Evolutionary conservation across 1,139 yeast genomes (phyloP), one percentile per base, ranked within the genome.

Genomic region (Suhomyces kunorum): DNA sequence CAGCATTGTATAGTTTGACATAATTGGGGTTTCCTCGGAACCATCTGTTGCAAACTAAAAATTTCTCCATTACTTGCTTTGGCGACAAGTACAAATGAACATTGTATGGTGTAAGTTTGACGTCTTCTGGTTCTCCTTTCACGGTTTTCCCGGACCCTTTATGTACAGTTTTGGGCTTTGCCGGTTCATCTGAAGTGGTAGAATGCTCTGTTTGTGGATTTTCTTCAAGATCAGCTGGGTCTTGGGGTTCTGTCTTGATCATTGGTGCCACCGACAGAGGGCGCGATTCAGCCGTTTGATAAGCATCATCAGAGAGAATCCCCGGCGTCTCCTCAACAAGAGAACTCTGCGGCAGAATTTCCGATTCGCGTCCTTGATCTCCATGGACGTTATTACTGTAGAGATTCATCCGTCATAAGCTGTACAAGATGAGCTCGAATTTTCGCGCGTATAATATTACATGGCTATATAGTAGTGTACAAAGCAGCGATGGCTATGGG

Each of bases 21-120:
- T 55, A 56, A 31, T 48, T 47, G 38, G 26, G 30, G 29, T 52
- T 51, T 3, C 54, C 55, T 15, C 45, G 43, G 27, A 45, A 47
- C 13, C 30, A 35, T 3, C 51, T 46, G 18, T 32, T 36, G 26
- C 12, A 6, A 5, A 5, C 6, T n/a, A 7, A 11, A 16, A 16
- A 28, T 28, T 28, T 28, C 11, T 16, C 8, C 8, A 6, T 15
- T 11, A 28, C 8, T 12, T 28, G 12, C 11, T 13, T 16, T 11
- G 15, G 20, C 7, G 8, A 16, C 12, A 28, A 18, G 18, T 28
- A 28, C 8, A 12, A 12, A 18, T 14, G 14, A 8, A n/a, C 23
- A 19, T 29, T 19, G 15, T 11, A 6, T n/a, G 25, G 12, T 8
- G 23, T 29, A 8, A 29, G 14, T 29, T 29, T 16, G 11, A 20